Evolutionary conservation across 2,329 filamentous ascomycete genomes (phyloP), one percentile per base, ranked within the genome.

Genomic region (Geoglossum cookeanum): DNA sequence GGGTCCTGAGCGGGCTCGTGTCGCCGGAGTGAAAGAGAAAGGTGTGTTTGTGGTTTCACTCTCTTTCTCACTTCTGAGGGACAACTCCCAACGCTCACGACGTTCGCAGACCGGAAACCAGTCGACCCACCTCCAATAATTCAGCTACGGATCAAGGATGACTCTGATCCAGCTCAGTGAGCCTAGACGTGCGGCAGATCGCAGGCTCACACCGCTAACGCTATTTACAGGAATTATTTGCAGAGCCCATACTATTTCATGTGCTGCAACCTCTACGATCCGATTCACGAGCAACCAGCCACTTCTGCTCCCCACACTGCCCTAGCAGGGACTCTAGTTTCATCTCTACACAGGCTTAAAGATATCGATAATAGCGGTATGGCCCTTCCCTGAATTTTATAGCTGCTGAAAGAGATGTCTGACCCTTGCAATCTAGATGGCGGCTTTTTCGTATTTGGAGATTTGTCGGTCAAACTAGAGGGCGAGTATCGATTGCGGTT

Each of bases 381-480:
- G 64, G 67, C 66, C 22, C 30, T 55, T 35, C 47, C n/a, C 6
- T 30, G 27, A 45, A 15, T 33, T 11, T 11, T 9, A 22, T 8
- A 39, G 30, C 13, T 29, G 30, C 13, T 58, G 59, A 58, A 58
- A 15, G 47, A 55, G 55, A 39, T 22, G 8, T 22, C 32, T 45
- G 30, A 51, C 57, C 13, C 4, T 42, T 37, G 13, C 5, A 7
- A 45, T 59, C n/a, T 59, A 72, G 87, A 92, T 68, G 85, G 85
- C 9, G 87, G 83, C 0, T 94, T 89, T 70, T 94, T 94, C 65
- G 83, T 94, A n/a, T 94, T 94, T 68, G 85, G 85, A 4, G 88
- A 95, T 68, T 74, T 95, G 27, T 92, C 87, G 0, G 81, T 91
- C 59, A 84, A 84, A 65, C 74, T 81, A 29, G 79, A 85, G 63